Base-by-base conservation (phyloP, 1,284 basidiomycete species). In the Takashimella tepidaria region DNA sequence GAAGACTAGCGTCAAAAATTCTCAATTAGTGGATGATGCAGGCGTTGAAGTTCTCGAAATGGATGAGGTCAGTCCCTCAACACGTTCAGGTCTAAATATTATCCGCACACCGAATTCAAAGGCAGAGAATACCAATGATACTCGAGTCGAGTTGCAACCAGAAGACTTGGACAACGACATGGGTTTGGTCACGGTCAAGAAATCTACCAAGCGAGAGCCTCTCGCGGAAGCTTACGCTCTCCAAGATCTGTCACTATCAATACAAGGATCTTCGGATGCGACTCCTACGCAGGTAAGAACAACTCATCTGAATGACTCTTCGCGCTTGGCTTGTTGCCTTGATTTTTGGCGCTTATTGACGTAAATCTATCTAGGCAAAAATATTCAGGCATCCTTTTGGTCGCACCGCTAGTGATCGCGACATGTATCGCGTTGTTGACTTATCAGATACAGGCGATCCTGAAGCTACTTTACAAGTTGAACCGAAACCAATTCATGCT, bases 351-450 rank as follows among this genome's bases (percentile, higher is more conserved):
- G 31, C 31, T 37, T 37, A 16, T 8, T n/a, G n/a, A n/a, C n/a
- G n/a, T n/a, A n/a, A n/a, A n/a, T n/a, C n/a, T n/a, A n/a, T n/a
- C n/a, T 16, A 37, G 31, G 16, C 31, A 37, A 37, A 37, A 37
- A 37, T 37, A 16, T 37, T 37, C 16, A 8, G 31, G 31, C 31
- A 16, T 8, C 31, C 31, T 37, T 37, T 37, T 37, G 31, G 31
- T 8, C 31, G 31, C 31, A 46, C 13, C 26, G 50, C 61, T 12
- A 60, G 61, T 40, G 59, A 63, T 37, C 44, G 57, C 19, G 53
- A 57, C 27, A 47, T 56, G 4, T 57, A 53, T 46, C 24, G 37
- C 16, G 22, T 20, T 10, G 19, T 42, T 16, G 40, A 24, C 13
- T 19, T 53, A 20, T 37, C 41, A 2, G 31, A 37, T 8, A 16